Base-by-base conservation (phyloP, 1,284 basidiomycete species). In the Leccinum fallax region DNA sequence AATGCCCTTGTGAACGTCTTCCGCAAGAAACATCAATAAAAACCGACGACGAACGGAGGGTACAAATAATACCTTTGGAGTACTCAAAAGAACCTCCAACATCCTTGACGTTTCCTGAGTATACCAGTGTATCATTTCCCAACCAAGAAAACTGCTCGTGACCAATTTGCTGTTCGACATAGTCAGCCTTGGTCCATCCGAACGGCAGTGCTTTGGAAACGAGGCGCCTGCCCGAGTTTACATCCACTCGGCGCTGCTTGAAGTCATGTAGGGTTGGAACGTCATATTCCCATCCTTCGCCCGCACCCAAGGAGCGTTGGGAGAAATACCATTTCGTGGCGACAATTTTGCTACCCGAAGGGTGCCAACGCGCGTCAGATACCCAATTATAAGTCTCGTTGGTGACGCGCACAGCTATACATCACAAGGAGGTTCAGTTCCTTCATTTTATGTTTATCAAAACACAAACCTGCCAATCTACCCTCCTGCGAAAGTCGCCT, bases 291-390 rank as follows among this genome's bases (percentile, higher is more conserved):
- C 89, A 90, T 46, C 84, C 86, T 78, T 90, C 89, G 3, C 88
- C 87, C 1, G 88, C 88, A 51, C 85, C 85, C 24, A 90, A 76
- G 54, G 85, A 86, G 11, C 88, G 83, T 5, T 61, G 67, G 9
- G 83, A 84, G 21, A 84, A 88, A 66, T 88, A 89, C 88, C 89
- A 89, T 70, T 90, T 91, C 9, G 88, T 89, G 8, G 88, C 86
- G 58, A 90, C 75, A n/a, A 90, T 71, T 63, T 79, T 85, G 15
- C 71, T 67, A 1, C 86, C 86, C 13, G 82, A 85, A 5, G 88
- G 85, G 67, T 91, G 86, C 77, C 88, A 90, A 49, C 86, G 84
- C 8, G 87, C 79, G 63, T 89, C 88, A 28, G 84, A 82, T 5
- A 90, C 80, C 81, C 81, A 89, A 68, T 87, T 81, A 65, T 84